Conservation (phyloP, 306 rosid species). For the Prosopis cineraria region DNA sequence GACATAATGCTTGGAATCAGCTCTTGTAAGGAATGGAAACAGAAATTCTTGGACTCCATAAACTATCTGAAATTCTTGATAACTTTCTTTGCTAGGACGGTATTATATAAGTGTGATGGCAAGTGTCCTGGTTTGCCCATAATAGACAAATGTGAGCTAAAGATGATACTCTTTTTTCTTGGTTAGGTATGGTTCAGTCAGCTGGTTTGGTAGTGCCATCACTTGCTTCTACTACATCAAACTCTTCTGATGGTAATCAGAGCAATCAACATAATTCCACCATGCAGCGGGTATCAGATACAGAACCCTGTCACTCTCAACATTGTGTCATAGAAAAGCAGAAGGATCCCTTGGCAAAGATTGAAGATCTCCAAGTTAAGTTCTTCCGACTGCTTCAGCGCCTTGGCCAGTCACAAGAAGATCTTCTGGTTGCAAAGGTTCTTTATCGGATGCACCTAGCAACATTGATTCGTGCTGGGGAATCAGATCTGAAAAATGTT, state of each 20-base stretch:
- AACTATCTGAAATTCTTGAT: not conserved
- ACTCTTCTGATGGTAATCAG: constrained; percentile 46
- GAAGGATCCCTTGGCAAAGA: constrained; percentile 59
- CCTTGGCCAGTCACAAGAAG: constrained; percentile 72
- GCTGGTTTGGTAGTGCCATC: constrained; percentile 39
- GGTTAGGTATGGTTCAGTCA: constrained; percentile 51
- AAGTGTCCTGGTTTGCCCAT: constrained; percentile 1
- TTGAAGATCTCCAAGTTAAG: constrained; percentile 76
- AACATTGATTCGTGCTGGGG: constrained; percentile 76
- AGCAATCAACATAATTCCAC: constrained; percentile 47
- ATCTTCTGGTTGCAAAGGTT: constrained; percentile 76
- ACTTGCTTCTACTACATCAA: constrained; percentile 35
- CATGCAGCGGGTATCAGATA: constrained; percentile 43
- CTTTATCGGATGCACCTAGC: constrained; percentile 92
- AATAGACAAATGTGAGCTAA: constrained; percentile 15
- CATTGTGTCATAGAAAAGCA: constrained; percentile 35
- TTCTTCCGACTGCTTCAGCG: constrained; percentile 70
- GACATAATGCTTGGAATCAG: not conserved
- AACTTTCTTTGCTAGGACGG: constrained; percentile 2
- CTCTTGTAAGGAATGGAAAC: constrained; percentile 1
- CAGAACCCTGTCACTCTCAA: constrained; percentile 41
- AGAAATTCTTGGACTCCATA: not conserved
- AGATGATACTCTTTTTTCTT: constrained; percentile 33
- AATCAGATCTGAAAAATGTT: constrained; percentile 68
- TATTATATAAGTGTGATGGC: constrained; percentile 1